Percentiles rank a stretch among this genome's conserved stretches.
phyloP scores from a whole-genome alignment of 257 asterid genomes.

The Penstemon barbatus region DNA sequence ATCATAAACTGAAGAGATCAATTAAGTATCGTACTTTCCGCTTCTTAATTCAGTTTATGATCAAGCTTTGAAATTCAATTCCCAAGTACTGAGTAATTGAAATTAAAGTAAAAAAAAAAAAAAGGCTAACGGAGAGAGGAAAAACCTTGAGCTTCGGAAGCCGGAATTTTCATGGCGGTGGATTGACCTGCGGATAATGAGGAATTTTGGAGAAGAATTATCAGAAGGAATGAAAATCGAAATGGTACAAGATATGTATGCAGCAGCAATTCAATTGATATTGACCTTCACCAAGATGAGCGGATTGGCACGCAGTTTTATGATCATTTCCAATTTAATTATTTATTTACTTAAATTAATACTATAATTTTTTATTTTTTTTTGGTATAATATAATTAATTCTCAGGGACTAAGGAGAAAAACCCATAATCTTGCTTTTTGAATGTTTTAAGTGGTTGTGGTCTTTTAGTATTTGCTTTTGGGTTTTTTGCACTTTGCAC shows the following conservation, averaged over 20 bases:
- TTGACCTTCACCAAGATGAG: not conserved
- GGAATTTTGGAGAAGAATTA: conserved; percentile 2
- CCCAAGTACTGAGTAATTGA: not conserved
- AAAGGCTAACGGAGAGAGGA: not conserved
- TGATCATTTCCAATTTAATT: not conserved
- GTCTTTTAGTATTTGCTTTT: too few relatives aligned
- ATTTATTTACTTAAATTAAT: too few relatives aligned
- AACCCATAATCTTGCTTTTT: too few relatives aligned
- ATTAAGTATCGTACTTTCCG: not conserved
- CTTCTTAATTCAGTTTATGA: not conserved
- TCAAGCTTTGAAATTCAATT: not conserved
- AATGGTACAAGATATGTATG: not conserved
- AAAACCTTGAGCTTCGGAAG: conserved; percentile 57
- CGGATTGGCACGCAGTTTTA: conserved; percentile 24
- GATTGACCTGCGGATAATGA: not conserved
- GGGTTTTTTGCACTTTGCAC: too few relatives aligned
- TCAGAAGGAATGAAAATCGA: not conserved
- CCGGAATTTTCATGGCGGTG: conserved; percentile 51
- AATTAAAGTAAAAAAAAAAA: not conserved
- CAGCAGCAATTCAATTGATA: not conserved
- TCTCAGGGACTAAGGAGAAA: too few relatives aligned
- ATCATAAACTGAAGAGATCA: not conserved
- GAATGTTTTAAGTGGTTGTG: too few relatives aligned
- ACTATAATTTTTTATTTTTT: too few relatives aligned
- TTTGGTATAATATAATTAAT: too few relatives aligned